Evolutionary conservation across 305 asterid species (phyloP), one percentile per base, ranked within the genome.

Genomic region (Solanum hybrid): DNA sequence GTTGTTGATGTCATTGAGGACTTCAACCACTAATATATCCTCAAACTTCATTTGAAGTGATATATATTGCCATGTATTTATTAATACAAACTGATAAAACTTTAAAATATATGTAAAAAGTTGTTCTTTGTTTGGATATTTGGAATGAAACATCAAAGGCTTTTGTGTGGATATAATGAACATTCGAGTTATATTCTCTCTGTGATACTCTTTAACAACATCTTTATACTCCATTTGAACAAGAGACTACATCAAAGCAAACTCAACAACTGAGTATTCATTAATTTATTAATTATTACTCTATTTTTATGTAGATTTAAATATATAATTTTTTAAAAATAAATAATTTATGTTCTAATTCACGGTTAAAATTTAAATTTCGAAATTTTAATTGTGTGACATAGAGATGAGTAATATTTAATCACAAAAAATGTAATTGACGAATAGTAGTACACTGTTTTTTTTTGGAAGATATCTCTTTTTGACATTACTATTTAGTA

Each of bases 1-100:
- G 89, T 73, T 77, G 90, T 86, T 66, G 91, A 84, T 84, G 31
- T 31, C 22, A 84, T 14, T 86, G 75, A 29, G 42, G 87, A 51
- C 75, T 84, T 84, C 75, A 84, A 82, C 87, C 42, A 51, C 42
- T 46, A 46, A 29, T 51, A 4, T 46, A 84, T 84, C 87, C 20
- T 84, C 40, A 82, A 46, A 82, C 87, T 51, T 9, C 14, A 82
- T 29, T 82, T 81, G 71, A 46, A 82, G 87, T 82, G 87, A 82
- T 46, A 82, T 82, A 82, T 82, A 46, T 46, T 31, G 26, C 26
- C 10, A 5, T 82, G 72, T 8, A 82, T 42, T 82, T 82, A 42
- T 82, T 3, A 3, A 82, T 46, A 46, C 38, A 82, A 40, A 16
- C 37, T 81, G 86, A 24, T 80, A 37, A 24, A 26, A 26, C 71